Conservation (phyloP, 83 land plant genomes). For the Isoetes engelmannii region DNA sequence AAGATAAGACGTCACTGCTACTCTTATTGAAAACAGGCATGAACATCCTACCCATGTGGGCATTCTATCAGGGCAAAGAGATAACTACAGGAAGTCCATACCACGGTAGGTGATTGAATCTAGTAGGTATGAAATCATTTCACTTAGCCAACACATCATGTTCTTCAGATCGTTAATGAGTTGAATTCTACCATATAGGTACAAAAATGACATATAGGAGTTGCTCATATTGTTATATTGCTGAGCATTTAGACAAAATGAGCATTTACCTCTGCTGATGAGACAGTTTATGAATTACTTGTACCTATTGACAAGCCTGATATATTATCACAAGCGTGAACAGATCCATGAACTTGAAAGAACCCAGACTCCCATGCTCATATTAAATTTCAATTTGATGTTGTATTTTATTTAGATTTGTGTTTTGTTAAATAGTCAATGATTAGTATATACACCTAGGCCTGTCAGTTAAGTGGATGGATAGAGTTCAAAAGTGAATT, state of each 20-base stretch:
- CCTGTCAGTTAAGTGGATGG: no score
- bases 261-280: slow-evolving; percentile 91
- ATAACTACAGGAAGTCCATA: neutral
- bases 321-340: slow-evolving; percentile 81
- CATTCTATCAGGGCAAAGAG: neutral
- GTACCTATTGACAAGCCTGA: slow-evolving; percentile 98
- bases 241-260: slow-evolving; percentile 99
- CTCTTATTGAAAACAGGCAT: neutral
- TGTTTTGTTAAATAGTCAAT: no score
- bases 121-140: neutral
- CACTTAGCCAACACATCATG: neutral
- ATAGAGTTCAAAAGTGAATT: no score
- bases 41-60: neutral
- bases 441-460: no score
- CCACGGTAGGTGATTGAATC: neutral
- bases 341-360: no score
- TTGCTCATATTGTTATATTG: slow-evolving; percentile 95
- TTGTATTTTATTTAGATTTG: no score
- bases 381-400: no score
- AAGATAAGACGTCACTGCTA: neutral
- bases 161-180: neutral
- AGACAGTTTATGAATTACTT: slow-evolving; percentile 85
- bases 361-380: no score
- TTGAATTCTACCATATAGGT: neutral
- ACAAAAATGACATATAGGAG: slow-evolving; percentile 36